Conservation (phyloP, 1,284 basidiomycete species). For the Waitea zeae region DNA sequence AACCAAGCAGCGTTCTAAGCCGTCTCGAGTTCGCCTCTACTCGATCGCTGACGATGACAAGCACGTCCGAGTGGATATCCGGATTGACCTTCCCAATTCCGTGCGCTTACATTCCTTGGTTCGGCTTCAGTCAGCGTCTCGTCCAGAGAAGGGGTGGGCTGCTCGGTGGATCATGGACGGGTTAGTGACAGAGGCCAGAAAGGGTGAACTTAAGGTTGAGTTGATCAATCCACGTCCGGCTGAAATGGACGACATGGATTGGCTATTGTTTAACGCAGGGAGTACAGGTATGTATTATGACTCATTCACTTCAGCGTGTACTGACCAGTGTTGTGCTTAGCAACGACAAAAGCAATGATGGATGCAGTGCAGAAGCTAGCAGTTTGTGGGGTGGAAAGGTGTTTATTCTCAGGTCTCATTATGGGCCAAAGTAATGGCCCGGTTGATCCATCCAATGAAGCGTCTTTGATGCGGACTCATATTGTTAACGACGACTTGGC, state of each 20-base stretch:
- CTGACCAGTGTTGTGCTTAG: conserved; percentile 12
- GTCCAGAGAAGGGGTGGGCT: conserved; percentile 29
- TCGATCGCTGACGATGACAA: conserved; percentile 6
- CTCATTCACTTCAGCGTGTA: neutral
- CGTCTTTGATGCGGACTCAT: too few species aligned
- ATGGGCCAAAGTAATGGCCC: too few species aligned
- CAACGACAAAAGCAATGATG: conserved; percentile 44
- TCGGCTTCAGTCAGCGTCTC: conserved; percentile 36
- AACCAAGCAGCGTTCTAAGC: conserved; percentile 14
- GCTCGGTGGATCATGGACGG: conserved; percentile 32
- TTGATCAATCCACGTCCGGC: conserved; percentile 38
- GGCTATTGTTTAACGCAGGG: conserved; percentile 44
- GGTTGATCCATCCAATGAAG: too few species aligned
- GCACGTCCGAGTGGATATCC: conserved; percentile 28
- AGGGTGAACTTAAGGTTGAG: conserved; percentile 35
- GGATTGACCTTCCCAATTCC: conserved; percentile 29
- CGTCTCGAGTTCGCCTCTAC: conserved; percentile 19
- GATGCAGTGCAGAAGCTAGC: conserved; percentile 34
- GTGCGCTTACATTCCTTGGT: conserved; percentile 45
- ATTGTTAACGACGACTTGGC: too few species aligned
- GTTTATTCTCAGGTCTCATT: conserved; percentile 29
- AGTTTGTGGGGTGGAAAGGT: conserved; percentile 23
- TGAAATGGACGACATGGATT: conserved; percentile 36
- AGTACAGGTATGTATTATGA: conserved; percentile 24
- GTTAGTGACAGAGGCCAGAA: conserved; percentile 26